These are phyloP conservation scores for Coemansia sp. DNA, from an alignment of 192 early-diverging fungal genomes.

Conservation along the genomic window DNA sequence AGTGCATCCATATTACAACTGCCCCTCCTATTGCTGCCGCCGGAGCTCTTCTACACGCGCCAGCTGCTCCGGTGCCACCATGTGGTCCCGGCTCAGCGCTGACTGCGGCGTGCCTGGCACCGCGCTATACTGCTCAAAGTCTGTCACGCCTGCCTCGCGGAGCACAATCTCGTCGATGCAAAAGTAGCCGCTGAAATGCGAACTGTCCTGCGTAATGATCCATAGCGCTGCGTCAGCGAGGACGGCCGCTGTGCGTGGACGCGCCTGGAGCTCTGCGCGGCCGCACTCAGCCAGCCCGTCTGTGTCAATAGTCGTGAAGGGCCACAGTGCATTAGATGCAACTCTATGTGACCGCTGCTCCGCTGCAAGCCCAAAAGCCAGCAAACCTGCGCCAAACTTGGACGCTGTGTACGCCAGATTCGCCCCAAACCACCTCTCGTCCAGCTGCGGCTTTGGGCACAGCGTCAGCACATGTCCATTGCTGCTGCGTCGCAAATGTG, in stretches of 20 bases:
- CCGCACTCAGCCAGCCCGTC: constrained; percentile 58
- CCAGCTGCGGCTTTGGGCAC: constrained; percentile 65
- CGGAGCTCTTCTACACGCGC: constrained; percentile 21
- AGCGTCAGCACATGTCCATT: constrained; percentile 78
- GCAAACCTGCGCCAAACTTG: constrained; percentile 70
- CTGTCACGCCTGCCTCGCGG: constrained; percentile 62
- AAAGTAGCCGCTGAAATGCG: constrained; percentile 64
- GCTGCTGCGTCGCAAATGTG: constrained; percentile 62
- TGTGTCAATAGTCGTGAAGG: constrained; percentile 69
- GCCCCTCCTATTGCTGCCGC: not conserved
- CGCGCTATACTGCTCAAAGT: constrained; percentile 56
- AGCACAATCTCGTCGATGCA: constrained; percentile 73
- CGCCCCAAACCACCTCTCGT: constrained; percentile 61
- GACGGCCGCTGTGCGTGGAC: constrained; percentile 58
- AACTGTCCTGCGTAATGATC: constrained; percentile 60
- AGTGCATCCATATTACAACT: not conserved
- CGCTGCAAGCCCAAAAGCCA: constrained; percentile 66
- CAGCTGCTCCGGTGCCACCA: constrained; percentile 33
- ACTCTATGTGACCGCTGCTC: constrained; percentile 66
- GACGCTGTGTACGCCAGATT: constrained; percentile 63
- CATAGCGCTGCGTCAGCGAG: constrained; percentile 73
- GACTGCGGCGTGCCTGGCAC: constrained; percentile 20
- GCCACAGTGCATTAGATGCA: constrained; percentile 74
- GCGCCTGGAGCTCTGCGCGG: constrained; percentile 31
- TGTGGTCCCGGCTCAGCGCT: constrained; percentile 42